Evolutionary conservation across 352 stramenopile species (phyloP).

Genomic region (Elongisporangium prolatum): DNA sequence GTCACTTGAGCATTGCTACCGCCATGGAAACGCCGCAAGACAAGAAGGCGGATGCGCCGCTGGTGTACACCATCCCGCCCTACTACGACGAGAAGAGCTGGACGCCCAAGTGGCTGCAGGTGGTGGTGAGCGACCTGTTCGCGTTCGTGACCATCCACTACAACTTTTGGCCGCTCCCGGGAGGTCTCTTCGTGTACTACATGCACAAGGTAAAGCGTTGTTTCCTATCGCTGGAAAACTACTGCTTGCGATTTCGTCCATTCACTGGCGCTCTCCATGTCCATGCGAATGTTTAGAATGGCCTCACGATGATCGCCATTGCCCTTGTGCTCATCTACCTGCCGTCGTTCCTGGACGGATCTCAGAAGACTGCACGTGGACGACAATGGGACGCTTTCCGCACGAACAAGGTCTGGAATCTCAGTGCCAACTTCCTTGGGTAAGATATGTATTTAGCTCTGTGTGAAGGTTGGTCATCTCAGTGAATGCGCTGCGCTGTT

Average conservation of each 20-base stretch:
- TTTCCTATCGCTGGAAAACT: not conserved
- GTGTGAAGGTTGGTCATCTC: not conserved
- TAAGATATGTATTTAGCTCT: slow-evolving; percentile 5
- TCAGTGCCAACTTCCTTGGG: slow-evolving; percentile 44
- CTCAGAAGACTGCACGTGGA: slow-evolving; percentile 46
- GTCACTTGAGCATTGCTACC: not conserved
- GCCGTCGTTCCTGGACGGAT: slow-evolving; percentile 54
- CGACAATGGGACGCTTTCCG: slow-evolving; percentile 50
- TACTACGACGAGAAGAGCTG: slow-evolving; percentile 37
- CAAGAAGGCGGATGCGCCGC: slow-evolving; percentile 11
- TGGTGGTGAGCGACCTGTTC: slow-evolving; percentile 33
- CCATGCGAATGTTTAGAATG: slow-evolving; percentile 12
- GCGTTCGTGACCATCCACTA: slow-evolving; percentile 73
- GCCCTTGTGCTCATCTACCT: slow-evolving; percentile 56
- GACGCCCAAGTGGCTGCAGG: slow-evolving; percentile 43
- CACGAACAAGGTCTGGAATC: slow-evolving; percentile 38
- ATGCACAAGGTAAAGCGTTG: slow-evolving; percentile 34
- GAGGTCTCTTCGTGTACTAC: slow-evolving; percentile 56
- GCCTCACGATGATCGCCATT: slow-evolving; percentile 50
- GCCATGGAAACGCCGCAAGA: not conserved
- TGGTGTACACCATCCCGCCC: slow-evolving; percentile 39
- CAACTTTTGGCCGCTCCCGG: slow-evolving; percentile 56
- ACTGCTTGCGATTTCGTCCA: not conserved
- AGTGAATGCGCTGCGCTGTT: not conserved
- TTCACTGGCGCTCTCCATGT: not conserved